Base-by-base conservation (phyloP, 192 early-diverging fungal species). In the Entrophospora sp. region DNA sequence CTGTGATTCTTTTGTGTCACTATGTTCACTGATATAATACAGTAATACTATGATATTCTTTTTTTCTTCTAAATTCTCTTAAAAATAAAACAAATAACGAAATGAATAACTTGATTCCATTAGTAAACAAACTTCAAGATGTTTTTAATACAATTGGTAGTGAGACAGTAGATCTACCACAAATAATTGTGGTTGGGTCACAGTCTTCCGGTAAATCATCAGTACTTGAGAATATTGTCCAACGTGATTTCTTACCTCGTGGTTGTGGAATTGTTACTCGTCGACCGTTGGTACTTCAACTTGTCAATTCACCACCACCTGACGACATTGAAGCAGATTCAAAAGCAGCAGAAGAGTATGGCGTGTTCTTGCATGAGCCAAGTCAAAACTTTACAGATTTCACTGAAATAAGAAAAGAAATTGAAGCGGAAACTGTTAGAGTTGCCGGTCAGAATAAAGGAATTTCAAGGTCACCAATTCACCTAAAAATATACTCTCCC, bases 181-280 rank as follows among this genome's bases (percentile, higher is more conserved):
- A 91, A 76, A 92, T 92, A 36, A 87, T 89, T n/a, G 89, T 91
- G 6, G 87, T 92, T 40, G 90, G 90, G 32, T 93, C 91, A 9
- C 91, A 93, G 71, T 89, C 87, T 20, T 87, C 85, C 60, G 97
- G 97, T 59, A 99, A 99, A 73, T 91, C 88, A 53, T 95, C 92
- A n/a, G 97, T 99, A 14, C 77, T 99, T 27, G 97, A 99, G 69
- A 96, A 93, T 72, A 87, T 99, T 68, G 96, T 98, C 16, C 94
- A 96, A n/a, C 80, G 89, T 30, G 97, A 99, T 79, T 98, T 99
- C 73, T 71, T 99, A 55, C 97, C 97, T 22, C 83, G 96, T 59
- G 97, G 90, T 25, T 89, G 79, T 70, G 90, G 90, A 24, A 87
- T 92, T 61, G 88, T 92, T 67, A 92, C 90, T 32, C 85, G 90